Percentiles rank a stretch among this genome's conserved stretches.
phyloP scores from a whole-genome alignment of 1,139 yeast genomes.

The Taphrina sp. region DNA sequence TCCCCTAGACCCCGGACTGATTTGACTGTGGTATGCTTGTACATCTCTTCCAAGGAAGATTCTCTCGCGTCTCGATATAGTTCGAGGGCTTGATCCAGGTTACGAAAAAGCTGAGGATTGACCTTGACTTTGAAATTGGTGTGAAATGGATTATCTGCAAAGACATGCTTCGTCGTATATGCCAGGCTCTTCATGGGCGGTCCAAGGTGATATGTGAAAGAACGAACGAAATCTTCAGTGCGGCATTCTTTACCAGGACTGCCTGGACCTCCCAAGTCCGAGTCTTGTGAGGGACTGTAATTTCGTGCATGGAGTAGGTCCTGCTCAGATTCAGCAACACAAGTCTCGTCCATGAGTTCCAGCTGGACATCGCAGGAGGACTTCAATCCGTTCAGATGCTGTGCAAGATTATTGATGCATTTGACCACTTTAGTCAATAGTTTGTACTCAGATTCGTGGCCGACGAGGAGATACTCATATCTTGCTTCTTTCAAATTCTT shows the following conservation, averaged over 20 bases:
- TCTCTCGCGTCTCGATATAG: conserved; percentile 59
- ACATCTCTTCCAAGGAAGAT: conserved; percentile 57
- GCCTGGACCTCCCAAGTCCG: no score
- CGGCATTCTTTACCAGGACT: conserved; percentile 41
- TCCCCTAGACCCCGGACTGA: conserved; percentile 46
- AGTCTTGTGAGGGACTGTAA: conserved; percentile 40
- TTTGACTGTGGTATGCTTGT: conserved; percentile 40
- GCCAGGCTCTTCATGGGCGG: conserved; percentile 71
- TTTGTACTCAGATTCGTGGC: conserved; percentile 56
- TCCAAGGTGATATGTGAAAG: conserved; percentile 65
- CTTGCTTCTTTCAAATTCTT: conserved; percentile 59
- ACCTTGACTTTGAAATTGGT: conserved; percentile 41
- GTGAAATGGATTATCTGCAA: conserved; percentile 61
- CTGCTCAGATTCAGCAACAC: conserved; percentile 1
- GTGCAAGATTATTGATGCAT: conserved; percentile 55
- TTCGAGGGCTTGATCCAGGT: conserved; percentile 55
- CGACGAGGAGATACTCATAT: conserved; percentile 57
- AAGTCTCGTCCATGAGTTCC: conserved; percentile 22
- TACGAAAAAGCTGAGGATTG: conserved; percentile 51
- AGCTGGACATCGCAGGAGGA: conserved; percentile 45
- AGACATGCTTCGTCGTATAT: conserved; percentile 61
- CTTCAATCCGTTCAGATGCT: conserved; percentile 65
- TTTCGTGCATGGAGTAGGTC: background rate
- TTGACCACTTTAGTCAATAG: conserved; percentile 52
- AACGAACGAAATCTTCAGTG: conserved; percentile 22